Conservation (phyloP, 768 basidiomycete genomes). For the Lentinula aciculospora region DNA sequence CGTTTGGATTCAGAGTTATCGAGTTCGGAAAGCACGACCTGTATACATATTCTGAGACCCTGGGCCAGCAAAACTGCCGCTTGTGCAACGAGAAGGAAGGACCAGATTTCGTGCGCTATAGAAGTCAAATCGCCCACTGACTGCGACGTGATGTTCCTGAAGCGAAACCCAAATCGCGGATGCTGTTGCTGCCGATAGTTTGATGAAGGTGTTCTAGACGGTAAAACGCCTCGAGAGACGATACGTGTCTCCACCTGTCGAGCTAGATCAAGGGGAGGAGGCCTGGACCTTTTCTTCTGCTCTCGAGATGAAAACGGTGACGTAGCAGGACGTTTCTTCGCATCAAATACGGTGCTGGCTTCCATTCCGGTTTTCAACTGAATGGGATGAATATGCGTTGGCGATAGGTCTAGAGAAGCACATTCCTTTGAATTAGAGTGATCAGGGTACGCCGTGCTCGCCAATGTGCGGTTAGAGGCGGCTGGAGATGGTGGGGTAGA, state of each 20-base stretch:
- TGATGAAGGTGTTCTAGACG: not conserved
- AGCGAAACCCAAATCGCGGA: not conserved
- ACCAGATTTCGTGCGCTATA: not conserved
- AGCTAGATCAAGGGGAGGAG: not conserved
- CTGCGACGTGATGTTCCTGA: not conserved
- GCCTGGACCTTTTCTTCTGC: not conserved
- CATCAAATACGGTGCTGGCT: not conserved
- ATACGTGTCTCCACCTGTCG: not conserved
- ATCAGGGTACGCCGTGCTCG: not conserved
- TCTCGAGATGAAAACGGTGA: not conserved
- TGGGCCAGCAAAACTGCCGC: not conserved
- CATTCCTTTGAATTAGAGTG: not conserved
- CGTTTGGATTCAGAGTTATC: too few species aligned
- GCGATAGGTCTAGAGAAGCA: not conserved
- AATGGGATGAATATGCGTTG: not conserved
- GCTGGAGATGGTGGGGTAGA: not conserved
- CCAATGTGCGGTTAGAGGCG: not conserved
- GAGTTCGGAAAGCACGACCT: not conserved
- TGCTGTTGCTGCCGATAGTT: not conserved
- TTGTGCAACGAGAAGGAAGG: not conserved
- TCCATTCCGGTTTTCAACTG: not conserved
- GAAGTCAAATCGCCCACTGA: not conserved
- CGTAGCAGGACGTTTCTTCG: not conserved
- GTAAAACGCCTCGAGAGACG: not conserved
- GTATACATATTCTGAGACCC: not conserved